Evolutionary conservation across 805 yeast species (phyloP), one percentile per base, ranked within the genome.

Genomic region (Cyberlindnera japonica): DNA sequence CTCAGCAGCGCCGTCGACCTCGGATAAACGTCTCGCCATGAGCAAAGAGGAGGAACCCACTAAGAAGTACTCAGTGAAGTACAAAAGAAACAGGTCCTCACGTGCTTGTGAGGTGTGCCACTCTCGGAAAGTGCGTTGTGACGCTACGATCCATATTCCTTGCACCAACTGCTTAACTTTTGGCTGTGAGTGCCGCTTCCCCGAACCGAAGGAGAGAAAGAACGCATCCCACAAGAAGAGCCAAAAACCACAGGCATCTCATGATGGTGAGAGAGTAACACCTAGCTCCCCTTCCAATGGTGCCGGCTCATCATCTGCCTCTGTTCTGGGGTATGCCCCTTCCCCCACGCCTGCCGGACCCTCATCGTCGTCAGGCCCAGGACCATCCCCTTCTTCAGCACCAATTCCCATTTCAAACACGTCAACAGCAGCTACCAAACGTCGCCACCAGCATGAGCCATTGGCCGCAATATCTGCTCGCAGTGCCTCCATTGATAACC

Each of bases 31-130:
- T n/a, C n/a, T n/a, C 27, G 17, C 35, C 20, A 35, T 37, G 41
- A 32, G 29, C 11, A 28, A 35, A 18, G 35, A 26, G 18, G 39
- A 43, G 21, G 44, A 40, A 28, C 35, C 41, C 6, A 38, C 42
- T 14, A 55, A 55, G 50, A 54, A 55, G 31, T 49, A 54, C 75
- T 45, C 79, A 74, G 79, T 47, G 74, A 83, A 35, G 45, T 57
- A 55, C 49, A 57, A 57, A 34, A 37, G 61, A 26, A 54, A 50
- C 43, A 64, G 90, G 37, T 83, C 88, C 0, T 65, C 83, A 8
- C 62, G 86, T 34, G 91, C 90, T 3, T 83, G 93, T 55, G 72
- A 76, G 29, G 83, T 83, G n/a, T 85, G 93, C 55, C 79, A 87
- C 40, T 73, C 81, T 7, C 67, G 93, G 25, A 84, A 84, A 53